phyloP scores from a whole-genome alignment of 225 moss, liverwort and hornwort genomes.

The Thuidium tamariscinum region DNA sequence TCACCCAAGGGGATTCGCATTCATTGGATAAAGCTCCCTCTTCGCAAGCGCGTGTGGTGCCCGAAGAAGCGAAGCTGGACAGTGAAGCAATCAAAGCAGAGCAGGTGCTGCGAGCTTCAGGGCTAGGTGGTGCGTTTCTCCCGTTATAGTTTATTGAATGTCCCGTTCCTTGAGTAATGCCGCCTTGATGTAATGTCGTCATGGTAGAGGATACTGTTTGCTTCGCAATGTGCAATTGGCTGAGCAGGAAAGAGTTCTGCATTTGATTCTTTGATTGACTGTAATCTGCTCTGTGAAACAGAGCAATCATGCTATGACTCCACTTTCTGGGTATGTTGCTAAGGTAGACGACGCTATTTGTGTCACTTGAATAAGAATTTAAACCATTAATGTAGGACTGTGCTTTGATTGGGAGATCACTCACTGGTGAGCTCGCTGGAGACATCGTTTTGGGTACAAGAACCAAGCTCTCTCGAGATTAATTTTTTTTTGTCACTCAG shows the following conservation, averaged over 20 bases:
- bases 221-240: background rate
- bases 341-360: background rate
- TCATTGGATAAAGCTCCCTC: background rate
- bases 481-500: background rate
- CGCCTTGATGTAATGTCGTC: background rate
- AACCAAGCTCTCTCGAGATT: background rate
- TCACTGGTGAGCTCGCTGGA: background rate
- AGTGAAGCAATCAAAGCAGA: constrained; percentile 14
- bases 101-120: constrained; percentile 35
- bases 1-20: background rate
- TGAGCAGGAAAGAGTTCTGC: background rate
- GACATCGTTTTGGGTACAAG: background rate
- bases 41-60: background rate
- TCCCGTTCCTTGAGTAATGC: background rate
- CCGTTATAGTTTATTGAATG: background rate
- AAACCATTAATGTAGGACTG: background rate
- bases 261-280: background rate
- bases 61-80: background rate
- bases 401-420: background rate
- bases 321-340: background rate
- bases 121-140: constrained; percentile 7
- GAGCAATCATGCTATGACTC: background rate
- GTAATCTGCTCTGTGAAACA: background rate
- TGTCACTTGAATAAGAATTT: background rate
- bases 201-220: background rate